Conservation (phyloP, 768 basidiomycete species). For the Tylopilus intermedius region DNA sequence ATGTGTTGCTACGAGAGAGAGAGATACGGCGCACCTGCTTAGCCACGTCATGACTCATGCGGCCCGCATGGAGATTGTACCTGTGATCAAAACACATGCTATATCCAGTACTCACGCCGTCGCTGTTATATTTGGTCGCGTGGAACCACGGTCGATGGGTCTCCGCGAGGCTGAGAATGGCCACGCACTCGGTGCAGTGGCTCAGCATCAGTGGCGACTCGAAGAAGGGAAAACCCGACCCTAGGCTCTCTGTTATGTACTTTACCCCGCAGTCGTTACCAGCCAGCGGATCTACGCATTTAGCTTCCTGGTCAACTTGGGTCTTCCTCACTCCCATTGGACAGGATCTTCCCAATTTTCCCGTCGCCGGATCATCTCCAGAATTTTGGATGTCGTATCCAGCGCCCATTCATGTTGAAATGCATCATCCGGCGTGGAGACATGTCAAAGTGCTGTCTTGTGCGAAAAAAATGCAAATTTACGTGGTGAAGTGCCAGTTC, state of each 20-base stretch:
- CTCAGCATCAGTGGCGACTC: neutral
- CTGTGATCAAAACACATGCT: neutral
- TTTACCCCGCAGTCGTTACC: conserved; percentile 13
- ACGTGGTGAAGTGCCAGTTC: conserved; percentile 18
- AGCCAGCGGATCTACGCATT: conserved; percentile 1
- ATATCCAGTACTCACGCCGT: neutral
- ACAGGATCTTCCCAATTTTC: conserved; percentile 17
- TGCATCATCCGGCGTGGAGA: neutral
- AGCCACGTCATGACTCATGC: conserved; percentile 9
- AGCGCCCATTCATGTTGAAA: neutral
- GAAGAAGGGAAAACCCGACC: neutral
- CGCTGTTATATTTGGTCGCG: conserved; percentile 12
- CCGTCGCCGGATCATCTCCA: conserved; percentile 24
- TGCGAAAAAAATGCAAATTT: conserved; percentile 19
- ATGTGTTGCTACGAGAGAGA: neutral
- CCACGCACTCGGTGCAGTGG: neutral
- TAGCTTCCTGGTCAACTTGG: neutral
- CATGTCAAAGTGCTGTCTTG: conserved; percentile 3
- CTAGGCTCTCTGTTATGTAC: neutral
- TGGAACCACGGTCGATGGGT: neutral
- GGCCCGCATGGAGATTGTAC: neutral
- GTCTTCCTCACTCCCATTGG: conserved; percentile 14
- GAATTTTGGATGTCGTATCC: conserved; percentile 6
- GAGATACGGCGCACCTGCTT: conserved; percentile 6
- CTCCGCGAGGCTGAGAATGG: neutral